Conservation (phyloP, 306 rosid genomes). For the Lotus japonicus region DNA sequence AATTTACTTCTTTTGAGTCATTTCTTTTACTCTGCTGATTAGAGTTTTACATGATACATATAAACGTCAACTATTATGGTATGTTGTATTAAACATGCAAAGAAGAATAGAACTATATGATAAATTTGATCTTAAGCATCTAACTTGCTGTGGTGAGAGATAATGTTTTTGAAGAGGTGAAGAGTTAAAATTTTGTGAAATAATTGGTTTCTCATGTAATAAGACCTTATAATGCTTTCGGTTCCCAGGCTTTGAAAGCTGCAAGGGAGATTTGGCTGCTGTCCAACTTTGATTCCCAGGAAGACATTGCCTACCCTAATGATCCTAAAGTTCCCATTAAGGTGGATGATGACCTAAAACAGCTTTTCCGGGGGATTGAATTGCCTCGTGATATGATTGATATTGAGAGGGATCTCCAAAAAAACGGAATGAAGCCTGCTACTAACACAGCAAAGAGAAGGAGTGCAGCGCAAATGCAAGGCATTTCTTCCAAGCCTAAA, state of each 20-base stretch:
- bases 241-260: constrained; percentile 62
- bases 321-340: constrained; percentile 69
- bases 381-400: constrained; percentile 92
- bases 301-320: constrained; percentile 92
- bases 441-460: constrained; percentile 94
- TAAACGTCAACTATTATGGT: neutral
- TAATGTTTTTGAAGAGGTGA: constrained; percentile 4
- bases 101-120: neutral
- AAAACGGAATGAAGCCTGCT: constrained; percentile 96
- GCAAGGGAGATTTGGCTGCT: constrained; percentile 88
- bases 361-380: constrained; percentile 64
- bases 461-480: constrained; percentile 71
- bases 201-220: constrained; percentile 21
- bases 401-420: constrained; percentile 87
- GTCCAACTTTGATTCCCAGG: constrained; percentile 93
- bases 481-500: constrained; percentile 62
- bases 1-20: neutral
- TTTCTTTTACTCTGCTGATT: neutral
- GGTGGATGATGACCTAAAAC: constrained; percentile 86
- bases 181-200: constrained; percentile 16
- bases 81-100: neutral
- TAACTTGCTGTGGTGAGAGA: neutral
- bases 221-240: constrained; percentile 11
- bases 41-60: neutral
- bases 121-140: neutral